These are phyloP conservation scores for Hyaloperonospora brassicae DNA, from an alignment of 352 stramenopile species.

Conservation along the genomic window DNA sequence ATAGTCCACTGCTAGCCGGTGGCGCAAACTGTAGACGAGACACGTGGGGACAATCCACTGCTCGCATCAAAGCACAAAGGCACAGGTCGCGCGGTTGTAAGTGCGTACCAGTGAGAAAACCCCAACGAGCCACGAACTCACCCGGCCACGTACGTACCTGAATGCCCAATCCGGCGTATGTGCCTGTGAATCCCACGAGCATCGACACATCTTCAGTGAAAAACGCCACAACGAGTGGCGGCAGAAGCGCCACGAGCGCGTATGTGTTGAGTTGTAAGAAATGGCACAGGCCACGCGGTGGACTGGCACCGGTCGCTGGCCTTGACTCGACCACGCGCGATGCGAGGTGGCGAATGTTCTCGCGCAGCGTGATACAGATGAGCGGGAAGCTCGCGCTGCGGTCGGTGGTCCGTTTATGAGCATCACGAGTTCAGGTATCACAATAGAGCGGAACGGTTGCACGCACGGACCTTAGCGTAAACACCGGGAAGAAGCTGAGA, in stretches of 20 bases:
- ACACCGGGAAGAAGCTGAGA: conserved; percentile 81
- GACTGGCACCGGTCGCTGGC: conserved; percentile 15
- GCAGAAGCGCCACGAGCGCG: conserved; percentile 62
- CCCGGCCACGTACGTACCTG: conserved; percentile 39
- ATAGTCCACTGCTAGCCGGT: conserved; percentile 39
- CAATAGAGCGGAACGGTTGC: background rate
- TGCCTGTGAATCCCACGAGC: conserved; percentile 80
- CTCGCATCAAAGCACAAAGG: conserved; percentile 16
- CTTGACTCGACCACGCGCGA: conserved; percentile 31
- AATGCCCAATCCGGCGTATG: conserved; percentile 80
- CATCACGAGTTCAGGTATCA: conserved; percentile 3
- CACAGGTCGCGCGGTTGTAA: conserved; percentile 27
- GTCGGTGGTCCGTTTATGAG: conserved; percentile 7
- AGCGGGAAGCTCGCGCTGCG: conserved; percentile 74
- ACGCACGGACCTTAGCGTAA: conserved; percentile 62
- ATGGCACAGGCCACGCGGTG: conserved; percentile 21
- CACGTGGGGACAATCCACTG: conserved; percentile 79
- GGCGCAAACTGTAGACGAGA: conserved; percentile 66
- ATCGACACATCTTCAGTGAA: conserved; percentile 86
- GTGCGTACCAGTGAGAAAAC: conserved; percentile 22
- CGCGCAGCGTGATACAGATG: conserved; percentile 80
- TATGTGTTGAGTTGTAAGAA: conserved; percentile 59
- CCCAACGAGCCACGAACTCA: conserved; percentile 15
- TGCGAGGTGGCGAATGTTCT: conserved; percentile 72
- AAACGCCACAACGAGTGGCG: conserved; percentile 73